phyloP scores from a whole-genome alignment of 306 rosid species.

The Pyrus betulifolia region DNA sequence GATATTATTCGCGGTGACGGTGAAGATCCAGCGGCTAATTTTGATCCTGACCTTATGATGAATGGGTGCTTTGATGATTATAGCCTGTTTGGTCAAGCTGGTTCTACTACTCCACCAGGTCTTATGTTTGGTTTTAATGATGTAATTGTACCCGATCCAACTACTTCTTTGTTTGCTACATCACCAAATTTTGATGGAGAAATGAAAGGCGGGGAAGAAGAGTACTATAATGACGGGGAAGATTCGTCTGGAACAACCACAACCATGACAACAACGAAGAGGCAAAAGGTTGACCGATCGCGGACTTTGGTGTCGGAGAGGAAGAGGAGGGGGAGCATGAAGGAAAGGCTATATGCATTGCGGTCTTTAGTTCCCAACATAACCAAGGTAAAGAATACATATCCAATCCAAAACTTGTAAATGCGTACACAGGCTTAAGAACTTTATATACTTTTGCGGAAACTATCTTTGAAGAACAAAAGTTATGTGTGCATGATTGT shows the following conservation, averaged over 20 bases:
- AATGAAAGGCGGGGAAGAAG: conserved; percentile 19
- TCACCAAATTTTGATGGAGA: conserved; percentile 39
- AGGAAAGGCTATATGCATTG: conserved; percentile 84
- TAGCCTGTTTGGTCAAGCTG: conserved; percentile 18
- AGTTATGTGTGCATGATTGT: not conserved
- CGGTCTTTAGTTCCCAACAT: conserved; percentile 87
- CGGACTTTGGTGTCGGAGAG: conserved; percentile 77
- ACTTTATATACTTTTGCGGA: no score
- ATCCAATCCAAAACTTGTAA: no score
- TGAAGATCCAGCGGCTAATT: conserved; percentile 28
- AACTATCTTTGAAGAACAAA: no score
- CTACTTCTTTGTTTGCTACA: conserved; percentile 26
- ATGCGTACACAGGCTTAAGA: no score
- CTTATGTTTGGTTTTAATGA: not conserved
- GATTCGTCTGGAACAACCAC: conserved; percentile 41
- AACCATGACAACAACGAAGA: conserved; percentile 15
- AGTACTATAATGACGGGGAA: conserved; percentile 22
- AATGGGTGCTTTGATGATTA: conserved; percentile 38
- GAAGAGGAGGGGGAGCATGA: conserved; percentile 73
- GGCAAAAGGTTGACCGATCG: conserved; percentile 52
- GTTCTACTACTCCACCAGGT: not conserved
- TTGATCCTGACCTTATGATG: conserved; percentile 33
- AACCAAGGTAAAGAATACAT: conserved; percentile 46
- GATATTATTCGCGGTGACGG: conserved; percentile 60
- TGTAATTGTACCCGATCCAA: conserved; percentile 23